Base-by-base conservation (phyloP, 257 asterid species). In the Scutellaria galericulata region DNA sequence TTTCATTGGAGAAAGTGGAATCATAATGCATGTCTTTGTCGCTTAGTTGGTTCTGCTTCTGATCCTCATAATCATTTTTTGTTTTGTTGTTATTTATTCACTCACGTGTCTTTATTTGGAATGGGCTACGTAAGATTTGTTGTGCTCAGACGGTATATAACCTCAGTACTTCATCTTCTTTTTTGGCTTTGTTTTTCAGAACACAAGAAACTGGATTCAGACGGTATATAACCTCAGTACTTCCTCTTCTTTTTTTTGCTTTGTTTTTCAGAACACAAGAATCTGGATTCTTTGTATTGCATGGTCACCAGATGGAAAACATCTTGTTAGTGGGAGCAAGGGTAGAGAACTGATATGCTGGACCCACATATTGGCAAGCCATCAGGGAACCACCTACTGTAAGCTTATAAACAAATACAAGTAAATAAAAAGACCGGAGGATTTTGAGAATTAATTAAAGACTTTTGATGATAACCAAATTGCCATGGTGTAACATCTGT, bases 271-370 rank as follows among this genome's bases (percentile, higher is more conserved):
- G n/a, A n/a, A n/a, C n/a, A n/a, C n/a, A n/a, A 88, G 75, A 80
- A 94, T 89, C 79, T 94, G 97, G 96, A 96, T 91, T 74, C 97
- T 94, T 52, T 88, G 87, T 78, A 90, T 94, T 78, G 93, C 98
- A 56, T 94, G 97, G 98, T 88, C 98, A 39, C 95, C 96, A 14
- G 97, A 94, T 80, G 89, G 97, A 74, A 87, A 83, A 63, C 80
- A 89, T 82, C 98, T 91, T 74, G 96, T 88, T 18, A 91, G 97
- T 75, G 98, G 97, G 79, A 91, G 98, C 80, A 94, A 91, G 85
- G 75, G 93, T 71, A 97, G 97, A 66, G 96, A 91, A 79, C 83
- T 94, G 65, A 78, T 85, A 52, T 88, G 96, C 85, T 91, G 98
- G n/a, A n/a, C n/a, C n/a, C n/a, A n/a, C n/a, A n/a, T n/a, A n/a